Evolutionary conservation across 2,329 filamentous ascomycete species (phyloP), one percentile per base, ranked within the genome.

Genomic region (Exophiala aquamarina): DNA sequence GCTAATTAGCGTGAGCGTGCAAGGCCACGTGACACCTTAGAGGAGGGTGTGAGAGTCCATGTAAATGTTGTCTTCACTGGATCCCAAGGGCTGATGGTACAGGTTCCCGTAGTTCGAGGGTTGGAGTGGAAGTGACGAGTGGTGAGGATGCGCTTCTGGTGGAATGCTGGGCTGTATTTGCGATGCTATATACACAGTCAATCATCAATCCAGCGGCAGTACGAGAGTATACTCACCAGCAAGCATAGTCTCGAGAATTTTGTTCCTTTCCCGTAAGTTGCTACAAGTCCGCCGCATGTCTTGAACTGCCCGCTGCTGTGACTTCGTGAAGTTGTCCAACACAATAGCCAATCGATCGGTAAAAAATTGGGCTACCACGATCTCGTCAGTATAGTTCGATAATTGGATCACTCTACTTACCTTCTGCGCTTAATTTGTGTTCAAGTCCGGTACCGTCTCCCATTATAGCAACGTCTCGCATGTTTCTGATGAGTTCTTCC

Each of bases 401-500:
- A n/a, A n/a, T 6, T 14, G 17, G 32, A 18, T 7, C 8, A n/a
- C 6, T 6, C 32, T 7, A 15, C 35, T 4, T 37, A 37, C 35
- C 35, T 20, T 37, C 35, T 18, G 23, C 7, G 4, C n/a, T 17
- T 10, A 40, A 15, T 26, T 10, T 17, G 18, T 21, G 37, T 21
- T 26, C 14, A 15, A 21, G 17, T 40, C 21, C 37, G 18, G 10
- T 21, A 20, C 11, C 21, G 18, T 9, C 15, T 17, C 14, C 39
- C 39, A 26, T 6, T 26, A 26, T 6, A 26, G 23, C 23, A 26
- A 26, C 11, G 23, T 11, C 20, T 17, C 48, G 51, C 10, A 54
- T 44, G 35, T 40, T 41, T 20, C 33, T 40, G 14, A 41, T 50
- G 32, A 50, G 50, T 20, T 54, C 47, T 21, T 54, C 47, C 3